These are phyloP conservation scores for Camellia lanceoleosa DNA, from an alignment of 148 eudicot species.

Conservation along the genomic window DNA sequence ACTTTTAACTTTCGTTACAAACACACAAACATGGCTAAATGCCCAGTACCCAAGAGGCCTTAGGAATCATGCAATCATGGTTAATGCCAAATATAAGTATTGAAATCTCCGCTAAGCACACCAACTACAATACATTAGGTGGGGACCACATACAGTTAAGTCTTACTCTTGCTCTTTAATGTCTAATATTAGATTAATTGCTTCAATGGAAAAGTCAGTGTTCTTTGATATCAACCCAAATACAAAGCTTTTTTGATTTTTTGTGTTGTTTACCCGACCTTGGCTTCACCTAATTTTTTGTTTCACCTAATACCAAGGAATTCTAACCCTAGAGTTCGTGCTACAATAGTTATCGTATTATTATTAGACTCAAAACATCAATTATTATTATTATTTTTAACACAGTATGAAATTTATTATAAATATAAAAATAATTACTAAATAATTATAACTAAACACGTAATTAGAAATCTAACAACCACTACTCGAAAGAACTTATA, in stretches of 20 bases:
- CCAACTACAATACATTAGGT: background rate
- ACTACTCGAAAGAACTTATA: too few relatives aligned
- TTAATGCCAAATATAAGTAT: background rate
- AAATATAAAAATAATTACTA: too few relatives aligned
- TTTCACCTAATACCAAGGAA: too few relatives aligned
- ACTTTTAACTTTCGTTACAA: too few relatives aligned
- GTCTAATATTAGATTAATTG: background rate
- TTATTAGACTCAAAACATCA: too few relatives aligned
- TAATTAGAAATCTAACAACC: too few relatives aligned
- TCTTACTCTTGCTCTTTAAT: background rate
- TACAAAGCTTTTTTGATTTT: background rate
- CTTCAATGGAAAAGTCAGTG: conserved; percentile 6
- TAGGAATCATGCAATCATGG: background rate
- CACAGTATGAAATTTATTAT: too few relatives aligned
- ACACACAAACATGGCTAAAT: too few relatives aligned
- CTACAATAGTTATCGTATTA: too few relatives aligned
- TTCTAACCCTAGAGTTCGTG: too few relatives aligned
- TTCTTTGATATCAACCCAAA: conserved; percentile 10
- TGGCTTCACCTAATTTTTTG: background rate
- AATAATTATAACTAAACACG: too few relatives aligned
- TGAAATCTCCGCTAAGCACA: background rate
- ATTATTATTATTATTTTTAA: too few relatives aligned
- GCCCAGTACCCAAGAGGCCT: background rate
- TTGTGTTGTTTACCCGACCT: background rate
- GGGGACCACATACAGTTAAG: background rate